Percentiles rank a stretch among this genome's conserved stretches.
Conservation (phyloP, 371 early-diverging fungal genomes). For the Apophysomyces ossiformis region DNA sequence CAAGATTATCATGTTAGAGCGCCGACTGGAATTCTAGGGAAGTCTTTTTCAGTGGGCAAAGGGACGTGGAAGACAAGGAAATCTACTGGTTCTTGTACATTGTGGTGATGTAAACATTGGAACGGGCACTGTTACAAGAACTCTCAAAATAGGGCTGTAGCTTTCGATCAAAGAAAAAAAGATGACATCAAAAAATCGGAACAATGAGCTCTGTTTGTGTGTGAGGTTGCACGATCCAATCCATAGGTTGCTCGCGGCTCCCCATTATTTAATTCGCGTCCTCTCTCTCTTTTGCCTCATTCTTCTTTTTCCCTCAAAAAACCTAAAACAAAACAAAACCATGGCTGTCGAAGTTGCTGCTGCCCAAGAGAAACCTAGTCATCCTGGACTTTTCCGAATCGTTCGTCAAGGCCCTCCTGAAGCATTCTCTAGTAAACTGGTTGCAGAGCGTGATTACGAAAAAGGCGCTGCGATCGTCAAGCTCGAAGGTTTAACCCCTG, state of each 20-base stretch:
- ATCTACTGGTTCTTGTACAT: too few relatives aligned
- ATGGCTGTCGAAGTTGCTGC: neutral
- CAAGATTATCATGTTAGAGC: neutral
- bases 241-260: neutral
- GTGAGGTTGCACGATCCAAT: slow-evolving; percentile 5
- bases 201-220: neutral
- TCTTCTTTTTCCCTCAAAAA: neutral
- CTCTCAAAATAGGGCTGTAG: neutral
- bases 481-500: slow-evolving; percentile 58
- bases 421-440: slow-evolving; percentile 58
- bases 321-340: slow-evolving; percentile 1
- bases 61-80: too few relatives aligned
- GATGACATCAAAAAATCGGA: slow-evolving; percentile 8
- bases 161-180: neutral
- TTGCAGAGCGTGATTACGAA: slow-evolving; percentile 49
- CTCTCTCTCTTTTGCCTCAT: neutral
- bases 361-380: slow-evolving; percentile 35
- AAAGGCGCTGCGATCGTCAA: slow-evolving; percentile 61
- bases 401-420: slow-evolving; percentile 56
- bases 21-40: neutral
- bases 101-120: neutral
- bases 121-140: slow-evolving; percentile 1
- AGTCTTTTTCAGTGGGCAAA: neutral
- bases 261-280: neutral
- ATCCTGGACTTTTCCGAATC: slow-evolving; percentile 57